Base-by-base conservation (phyloP, 2,329 filamentous ascomycete genomes). In the Botrytis fabae region DNA sequence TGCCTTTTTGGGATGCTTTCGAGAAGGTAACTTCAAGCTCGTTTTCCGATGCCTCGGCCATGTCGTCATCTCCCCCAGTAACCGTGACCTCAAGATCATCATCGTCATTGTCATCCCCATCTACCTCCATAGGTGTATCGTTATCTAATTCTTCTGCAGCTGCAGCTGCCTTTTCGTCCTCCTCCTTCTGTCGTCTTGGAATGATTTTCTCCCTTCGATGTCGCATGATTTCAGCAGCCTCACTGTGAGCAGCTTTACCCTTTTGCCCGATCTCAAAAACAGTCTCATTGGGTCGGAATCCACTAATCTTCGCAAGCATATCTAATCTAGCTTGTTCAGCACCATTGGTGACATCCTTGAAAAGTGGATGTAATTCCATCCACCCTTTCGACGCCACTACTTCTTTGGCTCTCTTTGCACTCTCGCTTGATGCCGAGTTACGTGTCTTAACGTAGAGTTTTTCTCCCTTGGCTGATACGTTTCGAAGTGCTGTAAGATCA, bases 261-360 rank as follows among this genome's bases (percentile, higher is more conserved):
- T 91, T 88, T 77, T 91, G 90, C 10, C 93, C 92, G 75, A 98
- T 91, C 82, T 99, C 96, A 78, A 99, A 99, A n/a, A 99, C 93
- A 0, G 95, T 98, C 82, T 99, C 96, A 61, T 91, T 87, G 0
- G 97, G 96, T 78, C 93, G 90, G 84, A 96, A 99, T 2, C 92
- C 92, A 78, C 93, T 95, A 73, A 99, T 93, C 73, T 91, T 89
- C 46, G 94, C 93, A 44, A 99, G 85, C 93, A 99, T 97, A 69
- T 92, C 90, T 66, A 94, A 90, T 46, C 95, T 89, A 66, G 93
- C 91, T 74, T 90, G 87, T 79, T 95, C 93, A 42, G 88, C 83
- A 48, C 88, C 85, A 72, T 89, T 87, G 0, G 87, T 88, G 69
- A 92, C 88, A 71, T 92, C 86, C 51, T 91, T 91, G 80, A 98